Evolutionary conservation across 768 basidiomycete genomes (phyloP).

Genomic region (Leucocoprinus sp.): DNA sequence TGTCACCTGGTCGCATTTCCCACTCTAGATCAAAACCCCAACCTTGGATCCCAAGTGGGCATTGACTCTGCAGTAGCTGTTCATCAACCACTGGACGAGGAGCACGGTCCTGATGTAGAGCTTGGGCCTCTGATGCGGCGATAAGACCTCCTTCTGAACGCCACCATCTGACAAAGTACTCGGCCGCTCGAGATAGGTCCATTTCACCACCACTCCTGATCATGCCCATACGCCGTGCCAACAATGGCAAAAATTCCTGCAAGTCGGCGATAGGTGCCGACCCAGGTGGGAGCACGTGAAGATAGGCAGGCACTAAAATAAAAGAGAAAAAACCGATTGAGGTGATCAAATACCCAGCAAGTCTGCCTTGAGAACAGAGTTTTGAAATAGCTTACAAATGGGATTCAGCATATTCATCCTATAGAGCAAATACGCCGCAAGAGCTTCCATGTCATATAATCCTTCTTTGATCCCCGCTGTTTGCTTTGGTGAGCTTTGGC

Average conservation of each 20-base stretch:
- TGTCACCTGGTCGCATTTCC: slow-evolving; percentile 30
- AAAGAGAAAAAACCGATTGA: slow-evolving; percentile 10
- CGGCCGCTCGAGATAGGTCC: slow-evolving; percentile 65
- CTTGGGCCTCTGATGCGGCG: slow-evolving; percentile 25
- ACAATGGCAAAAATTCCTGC: slow-evolving; percentile 53
- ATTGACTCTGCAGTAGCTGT: slow-evolving; percentile 2
- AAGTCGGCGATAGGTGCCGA: slow-evolving; percentile 53
- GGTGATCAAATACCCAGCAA: slow-evolving; percentile 9
- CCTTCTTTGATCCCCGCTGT: slow-evolving; percentile 92
- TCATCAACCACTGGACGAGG: slow-evolving; percentile 3
- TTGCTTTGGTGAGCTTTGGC: slow-evolving; percentile 14
- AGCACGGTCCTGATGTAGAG: not conserved
- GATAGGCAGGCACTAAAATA: slow-evolving; percentile 60
- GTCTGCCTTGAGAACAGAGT: slow-evolving; percentile 10
- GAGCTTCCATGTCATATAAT: slow-evolving; percentile 74
- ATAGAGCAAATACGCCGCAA: slow-evolving; percentile 83
- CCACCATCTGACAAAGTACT: slow-evolving; percentile 85
- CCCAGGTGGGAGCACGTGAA: slow-evolving; percentile 47
- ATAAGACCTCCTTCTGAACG: slow-evolving; percentile 62
- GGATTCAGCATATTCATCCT: slow-evolving; percentile 75
- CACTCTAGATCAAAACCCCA: slow-evolving; percentile 88
- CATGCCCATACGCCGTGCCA: slow-evolving; percentile 78
- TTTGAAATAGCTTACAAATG: slow-evolving; percentile 40
- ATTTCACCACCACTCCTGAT: slow-evolving; percentile 65
- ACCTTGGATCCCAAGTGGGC: slow-evolving; percentile 32